Base-by-base conservation (phyloP, 2,329 filamentous ascomycete genomes). In the Ascochyta lentis region DNA sequence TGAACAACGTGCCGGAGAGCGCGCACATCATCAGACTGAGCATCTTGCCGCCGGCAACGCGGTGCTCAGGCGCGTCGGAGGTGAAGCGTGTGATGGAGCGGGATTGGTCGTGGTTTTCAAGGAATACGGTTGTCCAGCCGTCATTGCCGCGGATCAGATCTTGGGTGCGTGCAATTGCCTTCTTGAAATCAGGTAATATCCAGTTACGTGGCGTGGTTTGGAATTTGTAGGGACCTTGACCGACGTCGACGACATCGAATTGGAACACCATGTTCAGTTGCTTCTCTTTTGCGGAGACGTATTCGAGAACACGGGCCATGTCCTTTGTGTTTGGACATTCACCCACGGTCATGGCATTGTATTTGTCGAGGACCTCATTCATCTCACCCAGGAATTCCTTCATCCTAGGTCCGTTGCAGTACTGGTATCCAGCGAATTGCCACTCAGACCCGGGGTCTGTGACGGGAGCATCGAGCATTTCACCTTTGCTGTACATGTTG, bases 311-410 rank as follows among this genome's bases (percentile, higher is more conserved):
- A 34, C 84, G 78, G 3, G 74, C 71, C 26, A 82, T 79, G 51
- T 88, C 82, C 0, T 84, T 86, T 0, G 87, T 88, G 63, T 83
- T 76, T 0, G 87, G 86, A 24, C 89, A 82, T 73, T 91, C 89
- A 44, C 89, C 89, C 0, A 91, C 87, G 0, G 87, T 90, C 72
- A 91, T 84, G n/a, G 85, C 83, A 52, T 85, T 83, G 70, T 90
- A 90, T 41, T 80, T 75, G 53, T 76, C 76, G 1, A 89, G 76
- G 2, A 90, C 79, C 33, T 81, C 67, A 1, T 78, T 78, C 84
- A 91, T 89, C 70, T 90, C 89, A 3, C 76, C 67, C 19, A 91
- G 74, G 62, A 85, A 90, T 67, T 91, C 87, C 67, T 88, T 85
- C 73, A 91, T 86, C 4, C 84, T 79, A 0, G 89, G 88, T 0